phyloP scores from a whole-genome alignment of 495 filamentous ascomycete genomes.

The Aspergillus bertholletiae region DNA sequence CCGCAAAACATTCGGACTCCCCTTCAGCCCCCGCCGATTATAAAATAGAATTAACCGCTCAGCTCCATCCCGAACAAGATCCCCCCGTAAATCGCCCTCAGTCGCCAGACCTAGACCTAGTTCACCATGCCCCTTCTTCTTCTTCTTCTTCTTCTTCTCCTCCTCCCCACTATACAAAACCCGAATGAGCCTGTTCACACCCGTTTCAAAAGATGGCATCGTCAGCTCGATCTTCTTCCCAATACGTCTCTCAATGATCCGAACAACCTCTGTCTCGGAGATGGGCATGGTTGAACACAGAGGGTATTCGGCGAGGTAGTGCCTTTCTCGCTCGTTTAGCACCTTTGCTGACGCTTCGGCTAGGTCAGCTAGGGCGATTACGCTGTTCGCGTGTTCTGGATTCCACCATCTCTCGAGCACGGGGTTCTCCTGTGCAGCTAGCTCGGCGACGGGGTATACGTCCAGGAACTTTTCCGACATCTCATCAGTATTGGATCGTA shows the following conservation, averaged over 20 bases:
- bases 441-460: constrained; percentile 15
- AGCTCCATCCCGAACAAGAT: constrained; percentile 16
- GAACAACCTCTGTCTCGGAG: background rate
- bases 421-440: constrained; percentile 19
- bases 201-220: background rate
- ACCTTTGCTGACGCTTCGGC: constrained; percentile 18
- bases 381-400: constrained; percentile 13
- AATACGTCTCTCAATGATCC: constrained; percentile 5
- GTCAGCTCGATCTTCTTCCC: constrained; percentile 13
- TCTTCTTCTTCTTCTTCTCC: too few relatives aligned
- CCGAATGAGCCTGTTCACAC: constrained; percentile 1
- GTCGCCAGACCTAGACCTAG: background rate
- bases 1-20: constrained; percentile 29
- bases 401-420: constrained; percentile 9
- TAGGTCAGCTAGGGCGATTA: constrained; percentile 23
- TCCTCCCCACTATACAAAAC: constrained; percentile 3
- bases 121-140: background rate
- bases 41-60: constrained; percentile 31
- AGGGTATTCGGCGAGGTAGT: constrained; percentile 27
- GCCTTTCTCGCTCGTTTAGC: constrained; percentile 23
- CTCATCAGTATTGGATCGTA: background rate
- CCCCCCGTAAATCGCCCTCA: constrained; percentile 5
- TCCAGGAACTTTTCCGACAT: constrained; percentile 21
- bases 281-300: constrained; percentile 24
- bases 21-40: constrained; percentile 25